Base-by-base conservation (phyloP, 2,329 filamentous ascomycete genomes). In the Colletotrichum sansevieriae region DNA sequence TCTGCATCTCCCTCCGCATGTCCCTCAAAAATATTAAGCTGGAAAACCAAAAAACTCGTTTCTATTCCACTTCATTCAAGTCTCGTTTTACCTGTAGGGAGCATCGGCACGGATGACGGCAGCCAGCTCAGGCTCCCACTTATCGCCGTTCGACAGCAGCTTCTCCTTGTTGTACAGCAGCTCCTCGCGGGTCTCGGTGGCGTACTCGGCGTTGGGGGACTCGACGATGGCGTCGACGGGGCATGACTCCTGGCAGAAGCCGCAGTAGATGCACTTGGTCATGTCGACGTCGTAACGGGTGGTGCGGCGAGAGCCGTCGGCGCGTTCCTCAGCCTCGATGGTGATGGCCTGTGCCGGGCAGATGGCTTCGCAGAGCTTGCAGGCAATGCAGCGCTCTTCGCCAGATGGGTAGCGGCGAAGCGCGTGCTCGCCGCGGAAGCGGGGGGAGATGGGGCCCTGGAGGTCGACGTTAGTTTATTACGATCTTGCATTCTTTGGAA, bases 261-360 rank as follows among this genome's bases (percentile, higher is more conserved):
- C 96, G 81, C 96, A 98, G 90, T 98, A 99, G 83, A 99, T 99
- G 85, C 96, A 99, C 88, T 99, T 99, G 78, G 96, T 98, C 96
- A 99, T 99, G 84, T 99, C 96, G 79, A 99, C 98, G 81, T 99
- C 96, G 84, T 99, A 99, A 79, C 95, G 91, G 69, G 95, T 98
- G 59, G 96, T 99, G 79, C 96, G 90, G 82, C 96, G 91, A 78
- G 93, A 97, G 72, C 96, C 96, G 77, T 99, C 96, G 78, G 93
- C 93, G 79, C 96, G 94, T 87, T 99, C 96, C 82, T 99, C 96
- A 65, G 96, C 96, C 85, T 99, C 96, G 76, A 99, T 99, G 61
- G 96, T 99, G 82, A 99, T 99, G 77, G 96, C 96, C 83, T 97
- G 93, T 65, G 96, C 96, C 47, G 96, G 96, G 88, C 96, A 99